phyloP scores from a whole-genome alignment of 2,329 filamentous ascomycete species.

The Colletotrichum australisinense region DNA sequence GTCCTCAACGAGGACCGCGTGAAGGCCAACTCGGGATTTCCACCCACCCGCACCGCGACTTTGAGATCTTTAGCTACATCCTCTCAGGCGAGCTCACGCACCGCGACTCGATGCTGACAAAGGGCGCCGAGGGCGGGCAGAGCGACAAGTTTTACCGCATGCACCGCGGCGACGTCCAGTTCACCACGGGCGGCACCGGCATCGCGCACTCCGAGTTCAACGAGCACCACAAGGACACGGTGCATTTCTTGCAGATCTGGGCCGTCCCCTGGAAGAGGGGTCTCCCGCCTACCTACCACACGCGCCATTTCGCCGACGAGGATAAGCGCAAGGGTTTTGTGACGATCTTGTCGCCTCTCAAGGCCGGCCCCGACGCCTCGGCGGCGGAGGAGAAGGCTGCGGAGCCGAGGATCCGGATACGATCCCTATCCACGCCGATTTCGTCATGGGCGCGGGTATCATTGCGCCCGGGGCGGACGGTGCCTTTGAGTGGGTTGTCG shows the following conservation, averaged over 20 bases:
- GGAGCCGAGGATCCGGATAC: slow-evolving; percentile 71
- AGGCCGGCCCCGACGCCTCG: slow-evolving; percentile 72
- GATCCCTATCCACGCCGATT: slow-evolving; percentile 86
- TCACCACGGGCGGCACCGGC: slow-evolving; percentile 86
- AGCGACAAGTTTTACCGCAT: slow-evolving; percentile 77
- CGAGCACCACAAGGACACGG: slow-evolving; percentile 75
- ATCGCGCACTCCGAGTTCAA: slow-evolving; percentile 88
- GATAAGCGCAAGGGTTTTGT: slow-evolving; percentile 78
- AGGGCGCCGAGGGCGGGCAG: slow-evolving; percentile 68
- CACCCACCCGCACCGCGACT: slow-evolving; percentile 86
- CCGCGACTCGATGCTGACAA: slow-evolving; percentile 85
- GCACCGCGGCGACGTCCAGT: slow-evolving; percentile 86
- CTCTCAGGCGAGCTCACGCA: slow-evolving; percentile 89
- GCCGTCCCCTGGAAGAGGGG: slow-evolving; percentile 81
- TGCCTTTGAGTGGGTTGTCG: slow-evolving; percentile 79
- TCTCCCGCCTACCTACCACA: slow-evolving; percentile 81
- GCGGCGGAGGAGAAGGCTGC: slow-evolving; percentile 72
- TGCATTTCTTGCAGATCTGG: slow-evolving; percentile 93
- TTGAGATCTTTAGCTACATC: slow-evolving; percentile 91
- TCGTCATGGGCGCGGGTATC: slow-evolving; percentile 84
- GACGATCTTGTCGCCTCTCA: slow-evolving; percentile 80
- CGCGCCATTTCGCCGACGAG: slow-evolving; percentile 77
- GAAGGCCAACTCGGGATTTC: slow-evolving; percentile 78
- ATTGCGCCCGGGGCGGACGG: slow-evolving; percentile 72
- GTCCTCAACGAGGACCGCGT: slow-evolving; percentile 93